Evolutionary conservation across 306 rosid genomes (phyloP).

Genomic region (Malus sylvestris): DNA sequence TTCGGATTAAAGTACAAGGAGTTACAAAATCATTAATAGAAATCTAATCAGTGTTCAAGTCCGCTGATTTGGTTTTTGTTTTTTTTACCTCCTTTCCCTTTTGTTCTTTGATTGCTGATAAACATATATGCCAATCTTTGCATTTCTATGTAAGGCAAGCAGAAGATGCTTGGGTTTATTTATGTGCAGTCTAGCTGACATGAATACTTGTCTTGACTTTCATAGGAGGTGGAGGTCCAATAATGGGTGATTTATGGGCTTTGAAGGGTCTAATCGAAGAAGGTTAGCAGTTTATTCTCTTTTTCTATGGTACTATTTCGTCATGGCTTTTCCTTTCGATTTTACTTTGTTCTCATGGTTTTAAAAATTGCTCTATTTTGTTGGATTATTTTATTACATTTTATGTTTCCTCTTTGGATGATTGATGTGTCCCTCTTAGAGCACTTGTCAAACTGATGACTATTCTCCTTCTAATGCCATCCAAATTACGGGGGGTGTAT

Average conservation of each 20-base stretch:
- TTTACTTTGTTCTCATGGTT: background rate
- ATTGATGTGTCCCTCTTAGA: background rate
- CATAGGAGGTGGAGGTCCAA: conserved; percentile 97
- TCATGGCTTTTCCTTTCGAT: background rate
- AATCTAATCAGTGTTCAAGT: background rate
- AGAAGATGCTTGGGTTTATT: background rate
- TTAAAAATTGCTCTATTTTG: background rate
- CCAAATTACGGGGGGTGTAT: background rate
- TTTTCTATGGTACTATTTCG: background rate
- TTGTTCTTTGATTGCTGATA: background rate
- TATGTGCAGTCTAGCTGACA: conserved; percentile 20
- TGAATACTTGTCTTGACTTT: conserved; percentile 15
- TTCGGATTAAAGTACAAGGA: background rate
- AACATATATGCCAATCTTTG: background rate
- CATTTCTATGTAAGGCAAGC: background rate
- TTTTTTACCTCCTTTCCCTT: background rate
- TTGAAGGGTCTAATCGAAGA: conserved; percentile 88
- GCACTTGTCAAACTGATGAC: background rate
- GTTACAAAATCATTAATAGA: background rate
- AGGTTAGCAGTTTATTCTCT: conserved; percentile 36
- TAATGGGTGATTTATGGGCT: conserved; percentile 98
- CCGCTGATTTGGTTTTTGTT: background rate
- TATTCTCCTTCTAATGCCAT: background rate
- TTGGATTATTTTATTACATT: background rate
- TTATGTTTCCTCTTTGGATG: background rate